Conservation (phyloP, 2,329 filamentous ascomycete species). For the Botryotinia calthae region DNA sequence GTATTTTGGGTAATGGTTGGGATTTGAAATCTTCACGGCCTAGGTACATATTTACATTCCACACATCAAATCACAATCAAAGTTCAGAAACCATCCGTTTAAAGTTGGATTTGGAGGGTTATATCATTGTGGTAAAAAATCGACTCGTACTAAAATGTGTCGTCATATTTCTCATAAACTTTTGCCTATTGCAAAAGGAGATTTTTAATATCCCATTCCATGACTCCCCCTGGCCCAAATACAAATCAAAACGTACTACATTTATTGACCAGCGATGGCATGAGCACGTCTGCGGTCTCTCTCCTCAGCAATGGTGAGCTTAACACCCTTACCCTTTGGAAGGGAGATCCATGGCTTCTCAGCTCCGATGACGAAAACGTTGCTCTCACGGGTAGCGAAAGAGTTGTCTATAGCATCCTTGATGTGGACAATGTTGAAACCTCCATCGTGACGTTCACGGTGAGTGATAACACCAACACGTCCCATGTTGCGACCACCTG, state of each 20-base stretch:
- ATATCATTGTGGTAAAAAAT: constrained; percentile 34
- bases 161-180: constrained; percentile 31
- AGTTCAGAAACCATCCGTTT: constrained; percentile 1
- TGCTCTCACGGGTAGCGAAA: constrained; percentile 98
- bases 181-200: constrained; percentile 30
- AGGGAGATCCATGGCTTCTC: constrained; percentile 99
- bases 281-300: constrained; percentile 89
- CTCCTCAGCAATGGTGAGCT: constrained; percentile 99
- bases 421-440: constrained; percentile 99
- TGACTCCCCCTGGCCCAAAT: constrained; percentile 29
- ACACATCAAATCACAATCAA: background rate
- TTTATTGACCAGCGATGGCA: constrained; percentile 38
- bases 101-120: constrained; percentile 12
- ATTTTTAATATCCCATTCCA: constrained; percentile 36
- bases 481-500: constrained; percentile 99
- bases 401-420: constrained; percentile 99
- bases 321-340: constrained; percentile 99
- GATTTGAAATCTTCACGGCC: background rate
- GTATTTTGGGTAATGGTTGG: background rate
- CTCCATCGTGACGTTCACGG: constrained; percentile 99
- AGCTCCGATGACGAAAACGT: constrained; percentile 98
- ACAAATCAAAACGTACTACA: constrained; percentile 34
- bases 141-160: constrained; percentile 35
- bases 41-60: background rate
- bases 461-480: constrained; percentile 99